A percentile compares a stretch with the other conserved stretches of the same genome.
Conservation (phyloP, 2,329 filamentous ascomycete genomes). For the Talaromyces sp. region DNA sequence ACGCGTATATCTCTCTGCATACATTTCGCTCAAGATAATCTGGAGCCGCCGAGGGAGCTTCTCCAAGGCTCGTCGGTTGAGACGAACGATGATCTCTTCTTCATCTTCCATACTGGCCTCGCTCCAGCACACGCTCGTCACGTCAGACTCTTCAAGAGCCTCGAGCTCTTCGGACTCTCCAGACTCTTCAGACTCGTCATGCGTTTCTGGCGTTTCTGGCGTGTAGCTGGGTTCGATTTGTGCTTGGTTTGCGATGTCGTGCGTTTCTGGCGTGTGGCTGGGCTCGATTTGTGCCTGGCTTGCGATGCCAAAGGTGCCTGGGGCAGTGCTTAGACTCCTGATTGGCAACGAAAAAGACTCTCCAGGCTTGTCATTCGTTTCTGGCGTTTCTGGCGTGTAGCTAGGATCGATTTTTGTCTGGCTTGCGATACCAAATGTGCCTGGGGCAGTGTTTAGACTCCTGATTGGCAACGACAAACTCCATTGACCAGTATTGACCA, state of each 20-base stretch:
- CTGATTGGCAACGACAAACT: background rate
- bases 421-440: background rate
- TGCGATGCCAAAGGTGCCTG: background rate
- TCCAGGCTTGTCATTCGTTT: no score
- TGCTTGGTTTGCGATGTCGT: background rate
- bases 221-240: background rate
- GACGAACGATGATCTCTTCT: slow-evolving; percentile 23
- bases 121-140: slow-evolving; percentile 1
- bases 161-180: no score
- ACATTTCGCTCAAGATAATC: slow-evolving; percentile 22
- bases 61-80: slow-evolving; percentile 22
- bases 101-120: slow-evolving; percentile 16
- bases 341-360: background rate
- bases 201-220: background rate
- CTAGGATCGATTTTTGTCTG: background rate
- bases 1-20: slow-evolving; percentile 18
- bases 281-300: background rate
- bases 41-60: slow-evolving; percentile 22
- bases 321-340: background rate
- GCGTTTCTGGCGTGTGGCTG: background rate
- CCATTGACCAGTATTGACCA: background rate
- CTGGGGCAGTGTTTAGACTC: background rate
- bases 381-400: background rate
- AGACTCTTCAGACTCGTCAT: background rate
- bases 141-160: background rate